Base-by-base conservation (phyloP, 176 grass and related monocot genomes). In the Rhipidocladum racemiflorum region DNA sequence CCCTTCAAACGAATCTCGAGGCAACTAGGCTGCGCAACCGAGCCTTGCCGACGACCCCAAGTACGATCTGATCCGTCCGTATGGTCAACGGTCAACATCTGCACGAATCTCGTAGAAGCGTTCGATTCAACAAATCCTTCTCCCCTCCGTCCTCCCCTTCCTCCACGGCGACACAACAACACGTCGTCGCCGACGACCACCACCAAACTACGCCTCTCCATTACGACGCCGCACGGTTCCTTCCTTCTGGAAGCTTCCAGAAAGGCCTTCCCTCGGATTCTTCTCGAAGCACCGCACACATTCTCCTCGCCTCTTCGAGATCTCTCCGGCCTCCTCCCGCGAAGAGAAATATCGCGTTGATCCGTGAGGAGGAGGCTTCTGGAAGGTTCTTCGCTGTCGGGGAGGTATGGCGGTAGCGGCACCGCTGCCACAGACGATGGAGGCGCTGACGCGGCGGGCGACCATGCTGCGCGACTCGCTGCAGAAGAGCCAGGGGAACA, bases 401-500 rank as follows among this genome's bases (percentile, higher is more conserved):
- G 12, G 27, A 64, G 65, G 1, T 5, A 90, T 92, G 88, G 77
- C 12, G 82, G 81, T 64, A 35, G 50, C 62, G 86, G 59, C 51
- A 61, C 74, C n/a, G 75, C 74, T 75, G 3, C 90, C 87, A 61
- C 77, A 51, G 72, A 75, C 51, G 66, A 86, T 80, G 84, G 92
- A 95, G 45, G 68, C 34, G 66, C 87, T 98, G 18, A 25, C 66
- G 48, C 65, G 68, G 75, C 77, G 87, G 45, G 92, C 87, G 57
- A 29, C 36, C 71, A 74, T 83, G 72, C 65, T 98, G 65, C 84
- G 92, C 35, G 96, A 93, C 21, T 88, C 95, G 49, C 81, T 95
- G 80, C 82, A 89, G 53, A 78, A 76, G 77, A 91, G 96, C 82
- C 85, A 93, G 65, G 77, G 61, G 32, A 95, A 98, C 87, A 98